A percentile compares a stretch with the other conserved stretches of the same genome.
These are phyloP conservation scores for Russula ochroleuca DNA, from an alignment of 768 basidiomycete species.

Conservation along the genomic window DNA sequence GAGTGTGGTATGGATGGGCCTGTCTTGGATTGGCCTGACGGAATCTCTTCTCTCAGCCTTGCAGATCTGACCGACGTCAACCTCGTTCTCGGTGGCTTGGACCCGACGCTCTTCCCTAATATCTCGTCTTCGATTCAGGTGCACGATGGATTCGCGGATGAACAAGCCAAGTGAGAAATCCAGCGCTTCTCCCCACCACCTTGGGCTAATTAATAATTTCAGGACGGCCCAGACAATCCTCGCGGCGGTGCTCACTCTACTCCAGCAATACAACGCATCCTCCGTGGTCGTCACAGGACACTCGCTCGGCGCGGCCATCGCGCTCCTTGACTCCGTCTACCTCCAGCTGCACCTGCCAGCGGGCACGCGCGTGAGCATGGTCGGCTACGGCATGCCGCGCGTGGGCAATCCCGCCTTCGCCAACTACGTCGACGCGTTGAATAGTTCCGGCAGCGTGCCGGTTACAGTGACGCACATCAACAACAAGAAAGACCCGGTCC, in stretches of 20 bases:
- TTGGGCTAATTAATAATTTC: background rate
- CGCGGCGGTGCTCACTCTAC: slow-evolving; percentile 40
- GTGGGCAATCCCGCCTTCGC: slow-evolving; percentile 51
- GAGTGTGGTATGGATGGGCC: slow-evolving; percentile 19
- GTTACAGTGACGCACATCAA: slow-evolving; percentile 21
- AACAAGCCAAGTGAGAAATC: slow-evolving; percentile 38
- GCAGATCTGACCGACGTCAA: slow-evolving; percentile 45
- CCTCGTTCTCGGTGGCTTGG: slow-evolving; percentile 39
- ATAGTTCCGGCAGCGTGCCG: background rate
- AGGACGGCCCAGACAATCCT: slow-evolving; percentile 45
- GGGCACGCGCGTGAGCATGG: slow-evolving; percentile 37
- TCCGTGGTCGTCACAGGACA: slow-evolving; percentile 41
- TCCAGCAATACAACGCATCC: slow-evolving; percentile 38
- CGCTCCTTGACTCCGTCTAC: slow-evolving; percentile 35
- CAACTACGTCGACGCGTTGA: slow-evolving; percentile 25
- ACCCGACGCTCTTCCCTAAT: slow-evolving; percentile 53
- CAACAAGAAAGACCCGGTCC: slow-evolving; percentile 27
- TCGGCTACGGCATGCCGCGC: slow-evolving; percentile 50
- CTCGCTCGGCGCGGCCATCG: slow-evolving; percentile 30
- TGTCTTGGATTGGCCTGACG: background rate
- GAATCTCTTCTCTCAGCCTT: background rate
- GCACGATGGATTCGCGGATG: slow-evolving; percentile 53
- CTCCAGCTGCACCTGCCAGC: slow-evolving; percentile 34
- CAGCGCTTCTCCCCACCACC: background rate
- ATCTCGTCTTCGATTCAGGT: slow-evolving; percentile 43